Evolutionary conservation across 805 yeast species (phyloP), one percentile per base, ranked within the genome.

Genomic region (Kregervanrija pseudodelftensis): DNA sequence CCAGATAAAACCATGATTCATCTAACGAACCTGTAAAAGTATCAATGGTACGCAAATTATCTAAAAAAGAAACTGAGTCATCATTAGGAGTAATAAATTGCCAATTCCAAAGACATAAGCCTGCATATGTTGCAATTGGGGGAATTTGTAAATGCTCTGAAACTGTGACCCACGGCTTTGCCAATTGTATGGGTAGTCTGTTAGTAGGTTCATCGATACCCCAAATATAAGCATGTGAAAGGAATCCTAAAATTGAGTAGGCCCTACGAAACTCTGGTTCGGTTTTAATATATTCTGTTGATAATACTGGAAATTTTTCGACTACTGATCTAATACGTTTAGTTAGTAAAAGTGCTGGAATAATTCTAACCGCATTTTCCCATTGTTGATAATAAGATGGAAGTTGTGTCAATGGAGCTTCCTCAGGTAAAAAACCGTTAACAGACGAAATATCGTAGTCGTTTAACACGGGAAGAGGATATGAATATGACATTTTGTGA

Each of bases 141-240:
- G 96, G 96, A 12, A 90, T 67, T 16, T 84, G 81, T 49, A 91
- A 70, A 30, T 68, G 55, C 2, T 77, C 76, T 8, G 85, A 66
- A 0, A 79, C 76, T 39, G 64, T 65, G 2, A 85, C 51, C 66
- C 87, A 73, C 0, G 98, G 97, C 41, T 68, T 64, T 1, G 96
- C 82, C 16, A 90, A 56, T 49, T 76, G 78, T 40, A 59, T 65
- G 0, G 97, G 96, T 12, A 91, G 62, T 36, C 63, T 68, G 48
- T 83, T 81, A 11, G 66, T 62, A 13, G 95, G 84, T 39, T 63
- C 60, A 44, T 77, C 79, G 15, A 77, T 77, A 1, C 87, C 83
- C 98, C 98, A 90, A 17, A 90, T 80, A 59, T 90, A 90, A 1
- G 93, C 95, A 62, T 90, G 96, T 2, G 88, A 75, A 38, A 91